Conservation (phyloP, 2,329 filamentous ascomycete genomes). For the Penicillium sp. region DNA sequence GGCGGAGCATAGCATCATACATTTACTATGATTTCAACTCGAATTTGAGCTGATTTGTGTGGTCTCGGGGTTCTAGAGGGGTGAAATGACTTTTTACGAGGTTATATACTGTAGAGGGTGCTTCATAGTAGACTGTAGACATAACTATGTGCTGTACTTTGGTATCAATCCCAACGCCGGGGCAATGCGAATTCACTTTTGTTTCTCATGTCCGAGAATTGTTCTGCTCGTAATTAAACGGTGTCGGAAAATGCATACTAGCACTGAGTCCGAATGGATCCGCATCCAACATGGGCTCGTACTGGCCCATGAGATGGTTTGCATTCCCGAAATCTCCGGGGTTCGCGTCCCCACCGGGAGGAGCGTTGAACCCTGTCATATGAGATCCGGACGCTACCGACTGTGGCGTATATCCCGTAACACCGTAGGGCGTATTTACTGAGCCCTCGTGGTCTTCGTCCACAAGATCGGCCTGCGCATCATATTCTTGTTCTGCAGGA, state of each 20-base stretch:
- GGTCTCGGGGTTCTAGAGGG: too few relatives aligned
- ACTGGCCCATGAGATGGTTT: conserved; percentile 63
- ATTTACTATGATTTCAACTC: neutral
- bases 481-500: conserved; percentile 89
- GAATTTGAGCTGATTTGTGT: too few relatives aligned
- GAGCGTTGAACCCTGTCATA: conserved; percentile 42
- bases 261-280: conserved; percentile 91
- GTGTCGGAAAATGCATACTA: conserved; percentile 90
- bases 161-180: conserved; percentile 37
- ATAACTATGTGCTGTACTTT: neutral
- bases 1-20: conserved; percentile 28
- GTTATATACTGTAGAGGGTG: neutral
- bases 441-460: conserved; percentile 75
- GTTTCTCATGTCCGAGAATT: conserved; percentile 27
- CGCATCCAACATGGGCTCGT: conserved; percentile 84
- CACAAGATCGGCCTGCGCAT: conserved; percentile 82
- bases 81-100: too few relatives aligned
- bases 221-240: conserved; percentile 57
- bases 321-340: conserved; percentile 44
- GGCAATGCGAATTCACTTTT: conserved; percentile 26
- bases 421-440: conserved; percentile 64
- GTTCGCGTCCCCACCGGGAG: conserved; percentile 35
- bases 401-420: conserved; percentile 48
- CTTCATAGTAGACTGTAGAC: neutral
- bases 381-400: conserved; percentile 45